Base-by-base conservation (phyloP, 2,329 filamentous ascomycete genomes). In the Fusarium bulbicola region DNA sequence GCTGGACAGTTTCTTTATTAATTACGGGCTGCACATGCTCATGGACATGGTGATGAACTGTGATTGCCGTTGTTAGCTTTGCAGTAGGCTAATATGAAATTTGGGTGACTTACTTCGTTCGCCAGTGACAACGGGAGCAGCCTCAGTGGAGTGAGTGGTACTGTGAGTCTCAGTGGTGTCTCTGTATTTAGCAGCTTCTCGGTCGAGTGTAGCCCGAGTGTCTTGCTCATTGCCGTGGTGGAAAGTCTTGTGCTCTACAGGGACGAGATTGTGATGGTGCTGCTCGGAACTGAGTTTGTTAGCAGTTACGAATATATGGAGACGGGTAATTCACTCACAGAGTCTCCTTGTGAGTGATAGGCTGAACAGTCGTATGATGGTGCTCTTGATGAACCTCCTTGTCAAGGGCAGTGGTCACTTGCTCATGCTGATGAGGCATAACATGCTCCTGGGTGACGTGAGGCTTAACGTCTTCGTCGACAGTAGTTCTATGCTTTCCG, bases 381-480 rank as follows among this genome's bases (percentile, higher is more conserved):
- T 93, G 92, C 66, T 93, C 89, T 79, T 93, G 91, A 78, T 93
- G 91, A 8, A 93, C 84, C 75, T 93, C 92, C 74, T 88, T 88
- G 78, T 93, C 90, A 32, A 93, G 80, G 12, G 90, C 91, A 4
- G 88, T 91, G 26, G 84, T 86, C 15, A 89, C 75, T n/a, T 91
- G 82, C 77, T 93, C 90, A 62, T 92, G 90, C 45, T 86, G 81
- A n/a, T 88, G 86, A 47, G 87, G 88, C 66, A 85, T 87, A 49
- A 93, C 80, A 3, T 85, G 85, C 81, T 93, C 91, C 24, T 92
- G 85, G 10, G 86, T 85, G 6, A 93, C 86, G 18, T 88, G 87
- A 1, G 88, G 87, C 45, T 88, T 86, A 46, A 92, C 86, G 14
- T 86, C 86, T 81, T 93, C 90, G 69, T 93, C 88, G 8, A 94